A percentile compares a stretch with the other conserved stretches of the same genome.
Evolutionary conservation across 2,329 filamentous ascomycete genomes (phyloP).

Genomic region (Alternaria panax): DNA sequence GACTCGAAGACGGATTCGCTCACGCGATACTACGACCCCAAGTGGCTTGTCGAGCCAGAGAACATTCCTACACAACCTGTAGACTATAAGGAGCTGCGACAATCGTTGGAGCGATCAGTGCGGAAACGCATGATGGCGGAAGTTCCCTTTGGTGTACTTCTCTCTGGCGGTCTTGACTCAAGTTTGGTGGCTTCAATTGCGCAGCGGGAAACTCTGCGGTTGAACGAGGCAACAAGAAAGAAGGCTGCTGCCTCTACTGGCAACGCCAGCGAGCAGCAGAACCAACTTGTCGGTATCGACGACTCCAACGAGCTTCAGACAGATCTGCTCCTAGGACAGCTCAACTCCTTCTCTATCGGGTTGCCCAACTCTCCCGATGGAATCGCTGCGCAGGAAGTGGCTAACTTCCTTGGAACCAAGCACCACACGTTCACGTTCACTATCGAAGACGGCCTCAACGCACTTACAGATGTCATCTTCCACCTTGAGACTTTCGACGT

Average conservation of each 20-base stretch:
- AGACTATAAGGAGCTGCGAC: conserved; percentile 82
- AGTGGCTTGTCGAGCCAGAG: conserved; percentile 83
- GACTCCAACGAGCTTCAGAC: conserved; percentile 89
- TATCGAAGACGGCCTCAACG: conserved; percentile 95
- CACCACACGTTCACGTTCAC: conserved; percentile 99
- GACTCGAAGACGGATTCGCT: conserved; percentile 89
- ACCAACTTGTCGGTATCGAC: conserved; percentile 86
- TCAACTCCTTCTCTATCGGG: conserved; percentile 99
- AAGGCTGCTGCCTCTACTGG: conserved; percentile 47
- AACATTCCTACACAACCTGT: conserved; percentile 81
- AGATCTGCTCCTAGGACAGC: conserved; percentile 87
- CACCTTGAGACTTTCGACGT: conserved; percentile 98
- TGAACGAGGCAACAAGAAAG: conserved; percentile 69
- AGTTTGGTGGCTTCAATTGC: conserved; percentile 95
- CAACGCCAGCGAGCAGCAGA: conserved; percentile 28
- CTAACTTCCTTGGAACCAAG: conserved; percentile 95
- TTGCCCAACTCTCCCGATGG: conserved; percentile 92
- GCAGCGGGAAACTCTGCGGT: conserved; percentile 84
- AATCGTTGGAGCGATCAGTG: conserved; percentile 86
- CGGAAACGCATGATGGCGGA: conserved; percentile 98
- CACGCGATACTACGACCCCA: conserved; percentile 88
- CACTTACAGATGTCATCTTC: conserved; percentile 95
- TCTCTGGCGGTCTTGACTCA: conserved; percentile 95
- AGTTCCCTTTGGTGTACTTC: conserved; percentile 93
- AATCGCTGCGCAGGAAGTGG: conserved; percentile 88